These are phyloP conservation scores for Teratosphaeria destructans DNA, from an alignment of 2,329 filamentous ascomycete genomes.

Conservation along the genomic window DNA sequence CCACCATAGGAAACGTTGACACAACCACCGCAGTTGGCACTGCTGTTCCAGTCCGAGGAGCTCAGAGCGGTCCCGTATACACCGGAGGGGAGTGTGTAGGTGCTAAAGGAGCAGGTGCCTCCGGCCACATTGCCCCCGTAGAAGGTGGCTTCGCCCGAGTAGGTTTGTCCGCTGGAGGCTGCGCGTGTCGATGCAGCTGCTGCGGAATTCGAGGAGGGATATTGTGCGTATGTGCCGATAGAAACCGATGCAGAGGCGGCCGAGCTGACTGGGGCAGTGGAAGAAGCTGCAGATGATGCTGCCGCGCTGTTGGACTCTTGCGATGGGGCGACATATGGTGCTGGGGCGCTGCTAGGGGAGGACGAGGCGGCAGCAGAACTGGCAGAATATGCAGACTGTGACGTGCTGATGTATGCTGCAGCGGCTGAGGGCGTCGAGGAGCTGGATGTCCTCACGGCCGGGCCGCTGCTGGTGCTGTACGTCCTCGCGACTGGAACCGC, in stretches of 20 bases:
- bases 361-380: background rate
- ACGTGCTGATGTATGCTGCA: background rate
- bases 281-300: background rate
- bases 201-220: background rate
- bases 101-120: constrained; percentile 54
- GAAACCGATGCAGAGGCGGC: background rate
- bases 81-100: constrained; percentile 49
- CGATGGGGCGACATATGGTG: background rate
- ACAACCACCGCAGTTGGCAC: constrained; percentile 51
- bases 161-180: background rate
- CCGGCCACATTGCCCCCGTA: constrained; percentile 34
- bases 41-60: constrained; percentile 45
- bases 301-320: background rate
- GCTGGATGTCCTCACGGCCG: background rate
- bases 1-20: constrained; percentile 49
- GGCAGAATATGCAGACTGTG: background rate
- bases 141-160: constrained; percentile 14
- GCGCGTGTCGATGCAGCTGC: background rate
- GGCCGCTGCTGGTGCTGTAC: background rate
- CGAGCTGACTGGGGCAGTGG: background rate
- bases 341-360: background rate
- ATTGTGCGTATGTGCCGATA: background rate
- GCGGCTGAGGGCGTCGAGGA: background rate
- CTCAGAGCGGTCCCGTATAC: constrained; percentile 55
- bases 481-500: too few species aligned